Evolutionary conservation across 2,329 filamentous ascomycete genomes (phyloP).

Genomic region (Tolypocladium ophioglossoides): DNA sequence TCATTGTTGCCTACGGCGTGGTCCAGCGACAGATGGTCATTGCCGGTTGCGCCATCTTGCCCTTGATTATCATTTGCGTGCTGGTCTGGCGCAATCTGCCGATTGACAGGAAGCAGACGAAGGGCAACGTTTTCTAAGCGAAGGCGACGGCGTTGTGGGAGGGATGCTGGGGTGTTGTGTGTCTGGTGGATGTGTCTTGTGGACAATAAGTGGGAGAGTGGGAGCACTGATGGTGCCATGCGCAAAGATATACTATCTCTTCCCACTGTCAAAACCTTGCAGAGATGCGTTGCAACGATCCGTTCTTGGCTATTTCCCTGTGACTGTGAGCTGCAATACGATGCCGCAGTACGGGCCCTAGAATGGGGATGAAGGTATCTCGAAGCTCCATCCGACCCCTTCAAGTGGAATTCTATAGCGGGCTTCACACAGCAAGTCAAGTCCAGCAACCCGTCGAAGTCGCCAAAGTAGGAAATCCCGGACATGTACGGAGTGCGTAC

Average conservation of each 20-base stretch:
- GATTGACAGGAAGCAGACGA: constrained; percentile 23
- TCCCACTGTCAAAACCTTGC: not conserved
- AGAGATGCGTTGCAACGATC: too few species aligned
- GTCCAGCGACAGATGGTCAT: constrained; percentile 29
- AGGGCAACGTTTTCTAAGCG: constrained; percentile 22
- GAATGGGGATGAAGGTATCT: not conserved
- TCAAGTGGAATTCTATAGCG: too few species aligned
- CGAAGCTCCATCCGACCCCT: not conserved
- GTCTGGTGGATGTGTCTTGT: not conserved
- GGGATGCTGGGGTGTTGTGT: not conserved
- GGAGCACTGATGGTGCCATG: not conserved
- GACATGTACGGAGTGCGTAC: too few species aligned
- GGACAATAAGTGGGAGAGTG: not conserved
- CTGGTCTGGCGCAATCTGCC: constrained; percentile 26
- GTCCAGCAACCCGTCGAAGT: too few species aligned
- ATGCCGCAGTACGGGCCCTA: not conserved
- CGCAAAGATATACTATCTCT: not conserved
- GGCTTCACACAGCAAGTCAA: too few species aligned
- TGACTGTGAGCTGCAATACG: not conserved
- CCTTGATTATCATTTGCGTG: constrained; percentile 20
- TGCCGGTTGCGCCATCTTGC: constrained; percentile 24
- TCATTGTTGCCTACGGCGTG: constrained; percentile 43
- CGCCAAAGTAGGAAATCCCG: too few species aligned
- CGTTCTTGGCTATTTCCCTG: not conserved
- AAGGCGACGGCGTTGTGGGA: not conserved